Conservation (phyloP, 805 yeast genomes). For the Metschnikowia matae region DNA sequence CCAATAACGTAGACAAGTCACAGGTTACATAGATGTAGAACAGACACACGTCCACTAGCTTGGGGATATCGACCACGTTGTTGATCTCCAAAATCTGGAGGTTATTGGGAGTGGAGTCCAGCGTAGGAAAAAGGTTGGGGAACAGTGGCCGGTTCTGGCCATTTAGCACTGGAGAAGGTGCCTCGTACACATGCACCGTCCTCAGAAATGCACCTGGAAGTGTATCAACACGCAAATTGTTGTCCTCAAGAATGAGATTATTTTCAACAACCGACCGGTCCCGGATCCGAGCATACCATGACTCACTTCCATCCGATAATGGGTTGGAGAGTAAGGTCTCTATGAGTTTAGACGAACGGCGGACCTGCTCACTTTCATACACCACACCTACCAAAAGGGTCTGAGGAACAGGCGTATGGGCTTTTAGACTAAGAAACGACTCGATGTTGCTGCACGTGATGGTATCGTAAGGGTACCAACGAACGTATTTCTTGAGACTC, state of each 20-base stretch:
- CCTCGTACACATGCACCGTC: slow-evolving; percentile 8
- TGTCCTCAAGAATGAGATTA: slow-evolving; percentile 19
- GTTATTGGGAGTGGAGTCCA: slow-evolving; percentile 11
- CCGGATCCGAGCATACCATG: slow-evolving; percentile 28
- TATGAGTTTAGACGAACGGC: slow-evolving; percentile 26
- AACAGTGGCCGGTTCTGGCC: slow-evolving; percentile 24
- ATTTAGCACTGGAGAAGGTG: slow-evolving; percentile 31
- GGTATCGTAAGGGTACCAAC: slow-evolving; percentile 21
- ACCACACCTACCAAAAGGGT: slow-evolving; percentile 30
- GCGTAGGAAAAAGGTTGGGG: slow-evolving; percentile 10
- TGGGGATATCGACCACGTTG: slow-evolving; percentile 11
- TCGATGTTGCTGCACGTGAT: slow-evolving; percentile 18
- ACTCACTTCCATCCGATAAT: slow-evolving; percentile 27
- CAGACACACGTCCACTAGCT: slow-evolving; percentile 18
- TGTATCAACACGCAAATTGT: background rate
- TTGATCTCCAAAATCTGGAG: slow-evolving; percentile 24
- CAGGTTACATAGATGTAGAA: slow-evolving; percentile 22
- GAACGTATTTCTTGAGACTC: slow-evolving; percentile 16
- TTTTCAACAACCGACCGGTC: slow-evolving; percentile 19
- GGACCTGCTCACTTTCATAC: slow-evolving; percentile 24
- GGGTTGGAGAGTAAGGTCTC: slow-evolving; percentile 41
- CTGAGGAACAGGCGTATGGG: slow-evolving; percentile 8
- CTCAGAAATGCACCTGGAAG: slow-evolving; percentile 12
- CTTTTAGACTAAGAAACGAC: slow-evolving; percentile 10
- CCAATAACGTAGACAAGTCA: slow-evolving; percentile 16